Evolutionary conservation across 23 red algal species (phyloP).

Genomic region (Gracilariopsis chorda): DNA sequence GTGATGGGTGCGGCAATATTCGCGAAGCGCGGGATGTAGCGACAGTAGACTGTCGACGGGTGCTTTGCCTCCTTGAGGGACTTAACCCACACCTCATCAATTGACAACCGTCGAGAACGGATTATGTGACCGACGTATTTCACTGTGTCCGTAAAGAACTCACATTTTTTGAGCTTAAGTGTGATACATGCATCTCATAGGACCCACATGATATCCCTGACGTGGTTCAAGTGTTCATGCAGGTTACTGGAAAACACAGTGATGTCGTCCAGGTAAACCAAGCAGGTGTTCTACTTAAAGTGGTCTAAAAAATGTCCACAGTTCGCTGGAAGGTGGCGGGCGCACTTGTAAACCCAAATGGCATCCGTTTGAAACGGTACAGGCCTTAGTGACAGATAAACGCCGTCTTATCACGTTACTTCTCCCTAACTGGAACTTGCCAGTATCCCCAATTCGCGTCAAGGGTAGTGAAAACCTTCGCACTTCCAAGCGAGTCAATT

Average conservation of each 20-base stretch:
- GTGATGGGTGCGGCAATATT: not conserved
- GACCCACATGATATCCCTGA: not conserved
- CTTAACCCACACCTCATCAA: not conserved
- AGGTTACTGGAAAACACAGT: not conserved
- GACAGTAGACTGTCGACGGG: not conserved
- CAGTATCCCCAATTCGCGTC: not conserved
- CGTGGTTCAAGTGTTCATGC: not conserved
- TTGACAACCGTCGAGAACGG: not conserved
- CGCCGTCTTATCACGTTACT: not conserved
- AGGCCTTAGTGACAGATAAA: not conserved
- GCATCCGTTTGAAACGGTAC: conserved; percentile 9
- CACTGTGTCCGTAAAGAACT: too few species aligned
- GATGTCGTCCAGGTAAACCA: conserved; percentile 1
- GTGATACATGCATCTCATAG: not conserved
- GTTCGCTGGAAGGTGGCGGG: not conserved
- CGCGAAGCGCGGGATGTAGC: not conserved
- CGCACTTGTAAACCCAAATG: not conserved
- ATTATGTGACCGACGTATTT: not conserved
- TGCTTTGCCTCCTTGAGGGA: not conserved
- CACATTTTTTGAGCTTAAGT: not conserved
- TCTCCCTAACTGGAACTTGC: not conserved
- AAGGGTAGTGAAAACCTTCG: not conserved
- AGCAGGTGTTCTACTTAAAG: not conserved
- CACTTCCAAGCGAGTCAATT: not conserved
- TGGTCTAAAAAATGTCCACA: not conserved